Evolutionary conservation across 2,329 filamentous ascomycete genomes (phyloP).

Genomic region (Aspergillus niger): DNA sequence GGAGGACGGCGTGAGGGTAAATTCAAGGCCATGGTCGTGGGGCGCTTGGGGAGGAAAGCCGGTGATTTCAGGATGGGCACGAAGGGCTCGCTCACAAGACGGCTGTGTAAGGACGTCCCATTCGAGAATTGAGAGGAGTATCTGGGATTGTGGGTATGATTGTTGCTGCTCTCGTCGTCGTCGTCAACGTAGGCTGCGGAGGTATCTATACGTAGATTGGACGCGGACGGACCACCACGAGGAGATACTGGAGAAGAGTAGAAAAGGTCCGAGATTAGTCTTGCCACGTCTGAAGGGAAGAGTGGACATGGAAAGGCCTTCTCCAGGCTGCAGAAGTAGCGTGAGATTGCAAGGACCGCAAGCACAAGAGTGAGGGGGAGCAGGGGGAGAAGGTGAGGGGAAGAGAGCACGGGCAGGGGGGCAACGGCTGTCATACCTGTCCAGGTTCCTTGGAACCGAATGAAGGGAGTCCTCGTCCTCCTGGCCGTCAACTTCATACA

Average conservation of each 20-base stretch:
- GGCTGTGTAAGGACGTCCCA: slow-evolving; percentile 42
- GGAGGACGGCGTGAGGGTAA: slow-evolving; percentile 43
- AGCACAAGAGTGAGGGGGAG: slow-evolving; percentile 8
- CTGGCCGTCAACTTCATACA: slow-evolving; percentile 17
- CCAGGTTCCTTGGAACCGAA: slow-evolving; percentile 40
- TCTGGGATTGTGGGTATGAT: slow-evolving; percentile 29
- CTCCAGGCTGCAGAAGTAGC: slow-evolving; percentile 8
- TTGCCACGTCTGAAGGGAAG: slow-evolving; percentile 21
- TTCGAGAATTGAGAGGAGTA: slow-evolving; percentile 36
- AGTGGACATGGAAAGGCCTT: slow-evolving; percentile 26
- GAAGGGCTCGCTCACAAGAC: slow-evolving; percentile 48
- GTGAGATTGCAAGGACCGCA: slow-evolving; percentile 9
- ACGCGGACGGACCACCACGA: slow-evolving; percentile 38
- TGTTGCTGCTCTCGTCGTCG: slow-evolving; percentile 33
- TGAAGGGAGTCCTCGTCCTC: slow-evolving; percentile 26
- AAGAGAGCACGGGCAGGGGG: slow-evolving; percentile 9
- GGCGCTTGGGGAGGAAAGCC: slow-evolving; percentile 49
- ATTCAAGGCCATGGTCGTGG: slow-evolving; percentile 49
- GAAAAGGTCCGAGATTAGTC: slow-evolving; percentile 30
- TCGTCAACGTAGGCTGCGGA: slow-evolving; percentile 26
- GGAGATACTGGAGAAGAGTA: slow-evolving; percentile 40
- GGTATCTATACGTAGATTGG: slow-evolving; percentile 38
- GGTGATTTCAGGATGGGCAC: slow-evolving; percentile 70
- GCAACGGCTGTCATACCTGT: slow-evolving; percentile 38
- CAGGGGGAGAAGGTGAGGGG: slow-evolving; percentile 7